Conservation (phyloP, 2,329 filamentous ascomycete species). For the Akanthomyces muscarius region DNA sequence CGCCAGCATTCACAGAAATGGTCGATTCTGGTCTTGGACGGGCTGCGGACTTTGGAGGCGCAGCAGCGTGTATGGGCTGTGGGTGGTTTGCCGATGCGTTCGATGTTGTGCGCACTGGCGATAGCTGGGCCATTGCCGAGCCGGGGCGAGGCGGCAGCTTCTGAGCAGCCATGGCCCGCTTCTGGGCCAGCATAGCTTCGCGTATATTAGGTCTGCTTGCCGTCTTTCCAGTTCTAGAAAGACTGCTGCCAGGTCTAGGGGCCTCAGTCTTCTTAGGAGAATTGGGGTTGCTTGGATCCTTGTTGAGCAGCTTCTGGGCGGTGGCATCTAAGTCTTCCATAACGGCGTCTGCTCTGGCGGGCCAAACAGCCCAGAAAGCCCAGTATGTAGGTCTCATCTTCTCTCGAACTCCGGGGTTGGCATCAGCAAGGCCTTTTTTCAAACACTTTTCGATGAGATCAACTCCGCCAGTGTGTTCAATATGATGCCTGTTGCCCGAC, state of each 20-base stretch:
- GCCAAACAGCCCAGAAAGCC: slow-evolving; percentile 75
- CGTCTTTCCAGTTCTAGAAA: slow-evolving; percentile 60
- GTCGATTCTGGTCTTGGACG: slow-evolving; percentile 42
- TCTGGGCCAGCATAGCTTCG: slow-evolving; percentile 81
- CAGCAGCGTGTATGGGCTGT: slow-evolving; percentile 21
- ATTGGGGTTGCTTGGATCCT: slow-evolving; percentile 78
- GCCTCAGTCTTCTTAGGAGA: slow-evolving; percentile 52
- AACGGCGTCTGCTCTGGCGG: slow-evolving; percentile 70
- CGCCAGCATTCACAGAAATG: slow-evolving; percentile 46
- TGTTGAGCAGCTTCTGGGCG: slow-evolving; percentile 74
- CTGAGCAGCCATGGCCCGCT: slow-evolving; percentile 55
- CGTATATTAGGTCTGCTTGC: slow-evolving; percentile 64
- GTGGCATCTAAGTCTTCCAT: slow-evolving; percentile 74
- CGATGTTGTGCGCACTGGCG: slow-evolving; percentile 44
- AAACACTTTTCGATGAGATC: slow-evolving; percentile 84
- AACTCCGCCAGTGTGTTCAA: slow-evolving; percentile 81
- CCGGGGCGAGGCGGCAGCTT: slow-evolving; percentile 55
- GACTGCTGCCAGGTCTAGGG: slow-evolving; percentile 54
- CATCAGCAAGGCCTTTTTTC: slow-evolving; percentile 81
- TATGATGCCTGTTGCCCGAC: slow-evolving; percentile 68
- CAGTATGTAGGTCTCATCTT: slow-evolving; percentile 83
- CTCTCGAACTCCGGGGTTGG: slow-evolving; percentile 87
- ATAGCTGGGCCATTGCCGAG: slow-evolving; percentile 61
- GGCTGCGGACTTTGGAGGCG: slow-evolving; percentile 31
- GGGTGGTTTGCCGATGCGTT: slow-evolving; percentile 29